Evolutionary conservation across 2,329 filamentous ascomycete species (phyloP).

Genomic region (Tolypocladium pustulatum): DNA sequence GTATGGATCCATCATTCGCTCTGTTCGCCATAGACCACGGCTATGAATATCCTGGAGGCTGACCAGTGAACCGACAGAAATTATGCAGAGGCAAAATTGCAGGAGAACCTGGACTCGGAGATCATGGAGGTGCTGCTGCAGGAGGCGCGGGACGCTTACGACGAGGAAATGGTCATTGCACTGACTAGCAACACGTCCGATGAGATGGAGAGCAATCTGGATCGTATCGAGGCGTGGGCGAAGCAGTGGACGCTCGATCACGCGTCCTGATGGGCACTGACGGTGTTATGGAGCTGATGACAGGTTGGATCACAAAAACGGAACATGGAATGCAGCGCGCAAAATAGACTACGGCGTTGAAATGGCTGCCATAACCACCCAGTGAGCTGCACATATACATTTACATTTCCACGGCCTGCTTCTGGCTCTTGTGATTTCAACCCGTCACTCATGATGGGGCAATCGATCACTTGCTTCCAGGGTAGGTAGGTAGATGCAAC

Average conservation of each 20-base stretch:
- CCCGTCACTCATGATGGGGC: not conserved
- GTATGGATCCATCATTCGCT: constrained; percentile 26
- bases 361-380: not conserved
- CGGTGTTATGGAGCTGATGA: not conserved
- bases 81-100: constrained; percentile 77
- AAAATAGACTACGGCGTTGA: not conserved
- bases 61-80: constrained; percentile 39
- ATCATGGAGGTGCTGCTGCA: constrained; percentile 93
- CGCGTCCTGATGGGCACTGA: not conserved
- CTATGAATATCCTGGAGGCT: not conserved
- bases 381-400: not conserved
- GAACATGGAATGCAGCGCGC: too few species aligned
- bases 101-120: constrained; percentile 94
- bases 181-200: constrained; percentile 70
- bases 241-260: constrained; percentile 57
- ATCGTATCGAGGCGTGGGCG: constrained; percentile 74
- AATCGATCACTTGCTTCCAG: not conserved
- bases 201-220: constrained; percentile 82
- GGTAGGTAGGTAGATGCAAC: not conserved
- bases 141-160: constrained; percentile 80
- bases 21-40: too few species aligned
- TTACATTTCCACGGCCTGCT: not conserved
- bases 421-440: not conserved
- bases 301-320: not conserved
- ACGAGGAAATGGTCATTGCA: constrained; percentile 80